Base-by-base conservation (phyloP, 2,329 filamentous ascomycete genomes). In the Curvularia lunata region DNA sequence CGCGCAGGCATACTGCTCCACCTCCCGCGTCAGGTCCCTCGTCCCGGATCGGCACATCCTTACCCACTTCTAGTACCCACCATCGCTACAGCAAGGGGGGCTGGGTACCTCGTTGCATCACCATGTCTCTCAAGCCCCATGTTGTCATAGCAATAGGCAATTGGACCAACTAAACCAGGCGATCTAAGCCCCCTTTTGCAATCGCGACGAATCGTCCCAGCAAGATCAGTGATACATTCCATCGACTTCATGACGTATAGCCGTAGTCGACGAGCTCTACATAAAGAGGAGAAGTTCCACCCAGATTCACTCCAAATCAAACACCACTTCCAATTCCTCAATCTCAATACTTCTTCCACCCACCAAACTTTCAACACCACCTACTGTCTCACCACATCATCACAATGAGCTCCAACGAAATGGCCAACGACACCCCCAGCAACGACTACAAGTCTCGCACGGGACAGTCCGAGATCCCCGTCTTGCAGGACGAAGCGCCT, bases 391-490 rank as follows among this genome's bases (percentile, higher is more conserved):
- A 27, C 37, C 34, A 8, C 1, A 8, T 25, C 21, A 27, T 34
- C 62, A 69, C 41, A 7, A 76, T 76, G 74, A 72, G 73, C 49
- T 59, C 67, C 57, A 67, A 68, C 59, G 64, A 70, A 13, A 56
- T 73, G 54, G 76, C 79, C 6, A 40, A 67, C 27, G 77, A 76
- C 54, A 68, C 73, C 49, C 58, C 67, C 40, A 62, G 82, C 64
- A 79, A 82, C 63, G 78, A 79, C 63, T 84, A 84, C 68, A 65
- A 66, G 48, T 77, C 71, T 58, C 81, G 82, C 45, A 77, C 80
- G 7, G 81, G 80, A 13, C 81, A 83, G 63, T 64, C 46, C 7
- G 52, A 63, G 3, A 78, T 84, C 23, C 80, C 78, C 1, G 82
- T 84, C 1, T 77, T 81, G 64, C 77, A 72, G 21, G 82, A 84